Evolutionary conservation across 345 rosid species (phyloP), one percentile per base, ranked within the genome.

Genomic region (Leavenworthia alabamica): DNA sequence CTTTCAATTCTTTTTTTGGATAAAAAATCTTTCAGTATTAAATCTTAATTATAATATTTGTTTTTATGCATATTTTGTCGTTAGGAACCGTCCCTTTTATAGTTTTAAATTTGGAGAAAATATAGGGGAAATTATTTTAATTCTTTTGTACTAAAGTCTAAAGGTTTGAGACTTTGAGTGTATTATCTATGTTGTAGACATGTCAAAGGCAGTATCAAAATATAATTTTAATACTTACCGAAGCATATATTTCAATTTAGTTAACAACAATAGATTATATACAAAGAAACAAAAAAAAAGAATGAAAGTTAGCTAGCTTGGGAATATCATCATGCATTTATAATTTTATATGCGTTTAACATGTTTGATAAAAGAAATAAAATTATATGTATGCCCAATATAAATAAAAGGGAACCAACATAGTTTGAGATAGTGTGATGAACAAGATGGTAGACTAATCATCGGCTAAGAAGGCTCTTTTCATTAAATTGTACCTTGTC

Each of bases 61-160:
- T 12, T 11, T 15, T 32, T 11, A 36, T 44, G 26, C 43, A 19
- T n/a, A n/a, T 33, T 65, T 55, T 65, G 70, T 55, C 70, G 11
- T 17, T 15, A 22, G 31, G n/a, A n/a, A n/a, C n/a, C n/a, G n/a
- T n/a, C n/a, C n/a, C n/a, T n/a, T n/a, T 66, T 46, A 37, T 56
- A 45, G 20, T 4, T 66, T 39, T 13, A n/a, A n/a, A n/a, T n/a
- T n/a, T n/a, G n/a, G n/a, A n/a, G n/a, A n/a, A 3, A 40, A 47
- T 48, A 11, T 15, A 60, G 13, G 50, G 14, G 41, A 20, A 17
- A 13, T 2, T 37, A 17, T 39, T 2, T 6, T 2, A 15, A 16
- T 60, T 68, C 45, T 41, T 68, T 50, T 50, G 53, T 42, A 22
- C 20, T 22, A 5, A 46, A 1, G 31, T 19, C 17, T 12, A 9